These are phyloP conservation scores for Vitis rotundifolia DNA, from an alignment of 164 flowering plant species.

Conservation along the genomic window DNA sequence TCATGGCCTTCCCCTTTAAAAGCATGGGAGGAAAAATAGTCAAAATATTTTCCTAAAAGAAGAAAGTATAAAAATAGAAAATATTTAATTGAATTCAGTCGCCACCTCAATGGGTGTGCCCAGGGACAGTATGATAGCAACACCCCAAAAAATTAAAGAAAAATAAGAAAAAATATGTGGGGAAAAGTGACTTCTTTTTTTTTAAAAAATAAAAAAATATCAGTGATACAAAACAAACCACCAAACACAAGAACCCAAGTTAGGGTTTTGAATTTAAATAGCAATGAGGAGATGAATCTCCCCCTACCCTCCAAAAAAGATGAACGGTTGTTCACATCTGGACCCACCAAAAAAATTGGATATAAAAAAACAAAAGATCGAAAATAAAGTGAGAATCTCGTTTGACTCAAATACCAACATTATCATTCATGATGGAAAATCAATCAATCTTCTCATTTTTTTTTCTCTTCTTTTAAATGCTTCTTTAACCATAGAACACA, in stretches of 20 bases:
- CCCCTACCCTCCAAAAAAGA: background rate
- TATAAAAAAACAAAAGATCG: constrained; percentile 5
- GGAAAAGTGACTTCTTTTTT: no score
- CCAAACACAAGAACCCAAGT: background rate
- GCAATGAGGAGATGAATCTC: background rate
- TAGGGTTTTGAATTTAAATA: background rate
- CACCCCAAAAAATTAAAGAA: background rate
- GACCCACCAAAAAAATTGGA: constrained; percentile 18
- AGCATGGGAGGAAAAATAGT: no score
- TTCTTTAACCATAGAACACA: no score
- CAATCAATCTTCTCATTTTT: background rate
- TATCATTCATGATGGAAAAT: constrained; percentile 7
- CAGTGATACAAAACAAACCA: constrained; percentile 3
- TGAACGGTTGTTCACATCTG: constrained; percentile 6
- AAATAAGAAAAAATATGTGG: background rate
- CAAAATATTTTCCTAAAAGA: no score
- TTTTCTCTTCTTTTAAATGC: no score
- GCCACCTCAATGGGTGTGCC: background rate
- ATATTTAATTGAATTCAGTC: no score
- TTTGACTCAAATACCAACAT: constrained; percentile 20
- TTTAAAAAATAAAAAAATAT: background rate
- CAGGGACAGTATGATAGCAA: background rate
- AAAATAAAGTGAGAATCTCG: constrained; percentile 16
- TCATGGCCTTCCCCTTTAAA: no score
- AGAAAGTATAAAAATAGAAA: no score